Evolutionary conservation across 176 grass and related monocot genomes (phyloP), one percentile per base, ranked within the genome.

Genomic region (Leersia perrieri): DNA sequence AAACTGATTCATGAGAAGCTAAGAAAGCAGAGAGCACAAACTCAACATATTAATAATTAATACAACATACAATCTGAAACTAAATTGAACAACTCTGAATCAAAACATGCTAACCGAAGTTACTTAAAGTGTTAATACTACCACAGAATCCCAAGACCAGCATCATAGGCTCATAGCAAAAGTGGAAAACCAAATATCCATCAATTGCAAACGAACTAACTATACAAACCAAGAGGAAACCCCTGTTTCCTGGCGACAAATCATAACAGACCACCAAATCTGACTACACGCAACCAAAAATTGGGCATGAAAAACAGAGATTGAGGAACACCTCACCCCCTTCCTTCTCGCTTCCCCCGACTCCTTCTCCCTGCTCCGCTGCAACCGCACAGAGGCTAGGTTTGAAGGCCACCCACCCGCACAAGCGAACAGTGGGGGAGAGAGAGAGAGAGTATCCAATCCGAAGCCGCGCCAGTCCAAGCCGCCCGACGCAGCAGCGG

Each of bases 381-480:
- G 36, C 36, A 80, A 60, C 39, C 55, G 16, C 27, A 23, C 27
- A 2, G 66, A 70, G 49, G 49, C 14, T 42, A 39, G 64, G 85
- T 20, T 53, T 20, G 33, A 31, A 3, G 82, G 36, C 74, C 58
- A 75, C 77, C 86, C 74, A 88, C 86, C 86, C 80, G 68, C 35
- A 36, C 68, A 45, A 45, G 82, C 20, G 73, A 18, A 45, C 58
- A 20, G 28, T 2, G 77, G 30, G 27, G 8, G 13, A 49, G 6
- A 14, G 2, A 3, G 27, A 15, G 13, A 49, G 6, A 14, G 2
- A 3, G 69, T 3, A 20, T 6, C 47, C 29, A 8, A 11, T 38
- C 11, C 33, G 9, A 38, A 16, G 74, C 27, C 75, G 47, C 73
- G 81, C 62, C 76, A 27, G 65, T 81, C 87, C 77, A 89, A 71